These are phyloP conservation scores for Aleurites moluccanus DNA, from an alignment of 441 rosid genomes.

Conservation along the genomic window DNA sequence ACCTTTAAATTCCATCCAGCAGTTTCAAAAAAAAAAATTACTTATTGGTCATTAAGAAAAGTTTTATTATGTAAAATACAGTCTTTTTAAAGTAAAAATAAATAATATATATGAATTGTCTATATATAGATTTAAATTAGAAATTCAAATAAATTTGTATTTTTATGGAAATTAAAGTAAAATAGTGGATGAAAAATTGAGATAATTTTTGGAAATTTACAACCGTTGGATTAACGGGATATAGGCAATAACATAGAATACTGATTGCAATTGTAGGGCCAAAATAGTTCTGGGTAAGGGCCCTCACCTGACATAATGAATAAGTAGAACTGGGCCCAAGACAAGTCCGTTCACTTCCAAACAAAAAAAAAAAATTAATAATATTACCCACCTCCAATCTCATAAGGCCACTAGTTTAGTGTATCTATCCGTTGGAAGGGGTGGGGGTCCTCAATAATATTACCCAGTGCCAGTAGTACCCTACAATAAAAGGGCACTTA, in stretches of 20 bases:
- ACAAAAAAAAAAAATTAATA: background rate
- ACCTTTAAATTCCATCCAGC: too few relatives aligned
- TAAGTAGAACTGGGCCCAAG: slow-evolving; percentile 21
- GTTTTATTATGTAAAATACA: too few relatives aligned
- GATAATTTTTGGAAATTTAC: background rate
- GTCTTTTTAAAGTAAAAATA: too few relatives aligned
- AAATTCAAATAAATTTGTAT: too few relatives aligned
- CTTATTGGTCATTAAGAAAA: too few relatives aligned
- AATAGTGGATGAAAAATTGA: background rate
- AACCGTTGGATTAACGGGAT: background rate
- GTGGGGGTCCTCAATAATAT: slow-evolving; percentile 9
- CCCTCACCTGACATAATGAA: slow-evolving; percentile 21
- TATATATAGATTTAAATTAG: too few relatives aligned
- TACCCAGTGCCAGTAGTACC: background rate
- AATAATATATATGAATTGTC: too few relatives aligned
- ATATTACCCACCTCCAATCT: slow-evolving; percentile 12
- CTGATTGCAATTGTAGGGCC: slow-evolving; percentile 13
- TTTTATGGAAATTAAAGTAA: too few relatives aligned
- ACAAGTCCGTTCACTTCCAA: slow-evolving; percentile 22
- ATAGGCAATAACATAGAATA: slow-evolving; percentile 24
- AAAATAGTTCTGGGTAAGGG: slow-evolving; percentile 11
- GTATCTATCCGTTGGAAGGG: background rate
- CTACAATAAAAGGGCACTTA: background rate
- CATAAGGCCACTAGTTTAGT: background rate
- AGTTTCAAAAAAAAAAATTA: too few relatives aligned